These are phyloP conservation scores for Cladosporium velox DNA, from an alignment of 2,329 filamentous ascomycete species.

Conservation along the genomic window DNA sequence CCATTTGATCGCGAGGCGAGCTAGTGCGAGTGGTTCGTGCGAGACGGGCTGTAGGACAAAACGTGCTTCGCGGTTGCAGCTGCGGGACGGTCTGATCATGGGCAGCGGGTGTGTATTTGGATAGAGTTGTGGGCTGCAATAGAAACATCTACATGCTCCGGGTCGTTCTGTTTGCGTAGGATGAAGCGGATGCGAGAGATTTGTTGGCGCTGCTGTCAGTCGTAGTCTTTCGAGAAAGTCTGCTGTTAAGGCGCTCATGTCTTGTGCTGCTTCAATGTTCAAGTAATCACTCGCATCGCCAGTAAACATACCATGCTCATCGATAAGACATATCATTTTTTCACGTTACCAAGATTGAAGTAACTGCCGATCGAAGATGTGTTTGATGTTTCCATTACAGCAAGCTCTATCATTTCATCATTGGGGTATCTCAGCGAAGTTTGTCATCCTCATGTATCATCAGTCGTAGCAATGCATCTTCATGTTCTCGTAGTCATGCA, in stretches of 20 bases:
- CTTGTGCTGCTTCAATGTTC: not conserved
- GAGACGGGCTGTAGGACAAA: not conserved
- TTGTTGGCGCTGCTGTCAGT: not conserved
- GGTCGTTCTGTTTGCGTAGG: not conserved
- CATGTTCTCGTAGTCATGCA: not conserved
- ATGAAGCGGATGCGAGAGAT: not conserved
- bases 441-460: not conserved
- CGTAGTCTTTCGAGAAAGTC: not conserved
- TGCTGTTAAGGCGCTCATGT: not conserved
- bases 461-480: conserved; percentile 4
- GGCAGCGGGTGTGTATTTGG: not conserved
- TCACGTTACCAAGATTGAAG: not conserved
- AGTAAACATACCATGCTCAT: not conserved
- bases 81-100: not conserved
- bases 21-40: not conserved
- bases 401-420: not conserved
- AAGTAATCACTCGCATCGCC: not conserved
- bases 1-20: not conserved
- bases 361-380: not conserved
- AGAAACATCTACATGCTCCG: not conserved
- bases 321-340: not conserved
- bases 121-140: not conserved
- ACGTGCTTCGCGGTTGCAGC: not conserved
- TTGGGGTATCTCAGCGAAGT: conserved; percentile 14
- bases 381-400: not conserved